Evolutionary conservation across 257 asterid genomes (phyloP).

Genomic region (Ophiorrhiza pumila): DNA sequence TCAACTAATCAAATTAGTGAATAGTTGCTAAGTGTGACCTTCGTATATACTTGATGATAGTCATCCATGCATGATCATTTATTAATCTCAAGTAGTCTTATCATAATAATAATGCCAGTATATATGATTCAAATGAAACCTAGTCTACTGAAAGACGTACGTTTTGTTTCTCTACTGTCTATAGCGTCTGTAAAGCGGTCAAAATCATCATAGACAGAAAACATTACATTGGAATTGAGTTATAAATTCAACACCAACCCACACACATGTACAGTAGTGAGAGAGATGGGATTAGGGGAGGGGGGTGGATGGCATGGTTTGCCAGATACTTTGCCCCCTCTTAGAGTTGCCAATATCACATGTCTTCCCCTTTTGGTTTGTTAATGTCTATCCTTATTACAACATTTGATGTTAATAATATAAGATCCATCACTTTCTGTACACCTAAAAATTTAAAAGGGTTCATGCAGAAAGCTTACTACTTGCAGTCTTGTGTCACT

Average conservation of each 20-base stretch:
- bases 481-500: constrained; percentile 6
- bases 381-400: constrained; percentile 18
- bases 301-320: constrained; percentile 22
- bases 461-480: background rate
- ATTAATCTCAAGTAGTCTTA: constrained; percentile 9
- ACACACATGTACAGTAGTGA: background rate
- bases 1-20: background rate
- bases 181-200: background rate
- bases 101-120: background rate
- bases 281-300: background rate
- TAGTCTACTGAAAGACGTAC: background rate
- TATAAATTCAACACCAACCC: constrained; percentile 6
- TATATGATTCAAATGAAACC: constrained; percentile 10
- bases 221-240: background rate
- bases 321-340: constrained; percentile 27
- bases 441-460: background rate
- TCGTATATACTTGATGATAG: background rate
- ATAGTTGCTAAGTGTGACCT: constrained; percentile 3
- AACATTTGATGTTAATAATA: constrained; percentile 7
- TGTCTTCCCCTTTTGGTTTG: constrained; percentile 22
- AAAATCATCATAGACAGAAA: constrained; percentile 16
- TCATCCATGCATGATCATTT: constrained; percentile 10
- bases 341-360: constrained; percentile 22
- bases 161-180: background rate
- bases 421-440: constrained; percentile 25